A percentile compares a stretch with the other conserved stretches of the same genome.
phyloP scores from a whole-genome alignment of 2,329 filamentous ascomycete species.

The Fusarium secorum region DNA sequence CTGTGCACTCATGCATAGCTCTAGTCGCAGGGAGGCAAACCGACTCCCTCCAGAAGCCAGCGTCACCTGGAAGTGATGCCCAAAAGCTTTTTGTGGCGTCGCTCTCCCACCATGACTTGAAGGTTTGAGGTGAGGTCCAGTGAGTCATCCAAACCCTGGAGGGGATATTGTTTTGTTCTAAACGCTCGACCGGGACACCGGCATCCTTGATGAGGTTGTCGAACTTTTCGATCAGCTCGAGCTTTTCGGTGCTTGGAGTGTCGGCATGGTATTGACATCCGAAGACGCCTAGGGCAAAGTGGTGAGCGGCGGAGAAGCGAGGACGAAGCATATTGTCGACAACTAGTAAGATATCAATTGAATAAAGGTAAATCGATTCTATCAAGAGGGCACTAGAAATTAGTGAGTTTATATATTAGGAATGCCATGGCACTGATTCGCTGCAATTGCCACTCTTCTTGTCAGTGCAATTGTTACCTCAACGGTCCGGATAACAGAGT shows the following conservation, averaged over 20 bases:
- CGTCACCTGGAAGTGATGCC: neutral
- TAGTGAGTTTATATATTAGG: neutral
- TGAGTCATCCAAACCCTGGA: neutral
- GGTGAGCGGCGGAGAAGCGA: neutral
- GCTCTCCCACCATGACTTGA: neutral
- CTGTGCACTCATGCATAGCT: neutral
- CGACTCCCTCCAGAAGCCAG: neutral
- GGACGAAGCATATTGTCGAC: neutral
- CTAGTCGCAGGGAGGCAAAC: neutral
- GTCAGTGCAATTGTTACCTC: fast-evolving
- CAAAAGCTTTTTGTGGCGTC: neutral
- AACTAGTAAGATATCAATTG: fast-evolving
- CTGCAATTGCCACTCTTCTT: neutral
- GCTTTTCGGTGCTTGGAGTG: neutral
- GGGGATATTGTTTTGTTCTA: neutral
- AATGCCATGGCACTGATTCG: neutral
- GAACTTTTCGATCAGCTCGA: neutral
- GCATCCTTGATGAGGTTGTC: neutral
- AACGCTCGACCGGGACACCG: neutral
- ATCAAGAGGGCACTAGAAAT: fast-evolving
- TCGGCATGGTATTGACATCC: constrained; percentile 2
- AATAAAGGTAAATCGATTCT: fast-evolving
- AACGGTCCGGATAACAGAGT: neutral
- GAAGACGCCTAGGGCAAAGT: neutral
- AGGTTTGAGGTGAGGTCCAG: neutral